Conservation (phyloP, 805 yeast genomes). For the Starmerella apicola region DNA sequence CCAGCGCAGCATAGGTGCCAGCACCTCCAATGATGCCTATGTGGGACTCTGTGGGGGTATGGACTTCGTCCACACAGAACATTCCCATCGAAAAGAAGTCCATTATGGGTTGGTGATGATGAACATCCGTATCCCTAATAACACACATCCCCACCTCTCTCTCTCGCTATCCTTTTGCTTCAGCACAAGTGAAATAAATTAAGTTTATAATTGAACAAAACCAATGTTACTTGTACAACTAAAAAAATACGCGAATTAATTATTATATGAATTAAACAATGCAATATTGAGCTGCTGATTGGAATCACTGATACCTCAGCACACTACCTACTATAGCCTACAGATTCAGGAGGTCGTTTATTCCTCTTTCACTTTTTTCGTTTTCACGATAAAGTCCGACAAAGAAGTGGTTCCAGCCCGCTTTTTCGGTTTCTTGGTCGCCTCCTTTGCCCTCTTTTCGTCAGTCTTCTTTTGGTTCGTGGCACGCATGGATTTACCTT, state of each 20-base stretch:
- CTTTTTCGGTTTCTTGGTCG: neutral
- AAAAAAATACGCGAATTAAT: no score
- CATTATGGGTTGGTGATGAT: conserved; percentile 4
- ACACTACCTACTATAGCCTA: no score
- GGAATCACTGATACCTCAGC: no score
- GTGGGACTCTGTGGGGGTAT: conserved; percentile 34
- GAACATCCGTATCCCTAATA: no score
- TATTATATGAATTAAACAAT: no score
- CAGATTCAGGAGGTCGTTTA: no score
- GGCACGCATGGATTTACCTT: conserved; percentile 58
- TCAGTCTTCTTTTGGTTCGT: conserved; percentile 57
- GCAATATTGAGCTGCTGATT: no score
- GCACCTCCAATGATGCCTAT: conserved; percentile 73
- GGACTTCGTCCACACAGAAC: conserved; percentile 82
- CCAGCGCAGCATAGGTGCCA: conserved; percentile 68
- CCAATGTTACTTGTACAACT: no score
- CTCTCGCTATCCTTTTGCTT: no score
- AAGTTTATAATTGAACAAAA: no score
- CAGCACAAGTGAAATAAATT: no score
- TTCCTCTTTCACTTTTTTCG: neutral
- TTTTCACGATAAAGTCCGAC: conserved; percentile 3
- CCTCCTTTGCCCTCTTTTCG: conserved; percentile 34
- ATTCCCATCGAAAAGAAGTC: conserved; percentile 63
- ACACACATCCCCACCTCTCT: no score
- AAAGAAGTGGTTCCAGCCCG: neutral